These are phyloP conservation scores for Thermothelomyces thermophilus DNA, from an alignment of 2,329 filamentous ascomycete species.

Conservation along the genomic window DNA sequence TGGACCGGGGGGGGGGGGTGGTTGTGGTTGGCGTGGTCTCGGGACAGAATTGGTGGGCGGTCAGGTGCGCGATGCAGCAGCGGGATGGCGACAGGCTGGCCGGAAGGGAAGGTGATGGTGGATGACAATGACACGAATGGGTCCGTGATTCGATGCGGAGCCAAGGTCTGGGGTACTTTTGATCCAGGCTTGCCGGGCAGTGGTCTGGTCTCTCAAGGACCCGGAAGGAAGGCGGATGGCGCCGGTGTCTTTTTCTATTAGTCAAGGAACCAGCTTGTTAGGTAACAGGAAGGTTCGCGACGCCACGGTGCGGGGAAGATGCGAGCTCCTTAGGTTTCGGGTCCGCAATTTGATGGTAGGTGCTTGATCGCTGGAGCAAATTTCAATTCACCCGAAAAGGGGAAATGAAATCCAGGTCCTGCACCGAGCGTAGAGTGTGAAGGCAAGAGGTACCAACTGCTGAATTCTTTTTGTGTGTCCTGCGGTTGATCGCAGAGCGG, in stretches of 20 bases:
- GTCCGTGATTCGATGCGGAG: conserved; percentile 18
- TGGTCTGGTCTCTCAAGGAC: conserved; percentile 21
- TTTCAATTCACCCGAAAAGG: neutral
- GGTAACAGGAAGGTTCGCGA: conserved; percentile 34
- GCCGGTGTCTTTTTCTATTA: conserved; percentile 38
- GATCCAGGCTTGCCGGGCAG: conserved; percentile 4
- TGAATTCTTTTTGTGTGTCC: too few species aligned
- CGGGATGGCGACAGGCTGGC: conserved; percentile 20
- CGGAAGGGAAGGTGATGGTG: neutral
- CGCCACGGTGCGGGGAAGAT: conserved; percentile 38
- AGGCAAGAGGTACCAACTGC: neutral
- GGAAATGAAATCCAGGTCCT: conserved; percentile 13
- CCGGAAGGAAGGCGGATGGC: conserved; percentile 14
- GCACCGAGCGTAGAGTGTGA: conserved; percentile 2
- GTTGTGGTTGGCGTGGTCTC: conserved; percentile 12
- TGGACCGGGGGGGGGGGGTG: neutral
- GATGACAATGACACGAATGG: conserved; percentile 12
- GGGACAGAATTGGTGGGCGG: conserved; percentile 16
- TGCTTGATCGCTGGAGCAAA: neutral
- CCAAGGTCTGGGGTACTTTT: conserved; percentile 1
- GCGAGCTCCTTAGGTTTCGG: conserved; percentile 21
- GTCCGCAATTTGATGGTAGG: conserved; percentile 21
- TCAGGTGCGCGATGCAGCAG: conserved; percentile 24
- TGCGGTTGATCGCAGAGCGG: neutral
- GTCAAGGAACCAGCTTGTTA: conserved; percentile 40